Percentiles rank a stretch among this genome's conserved stretches.
These are phyloP conservation scores for Sugiyamaella qingdaonensis DNA, from an alignment of 805 yeast genomes.

Conservation along the genomic window DNA sequence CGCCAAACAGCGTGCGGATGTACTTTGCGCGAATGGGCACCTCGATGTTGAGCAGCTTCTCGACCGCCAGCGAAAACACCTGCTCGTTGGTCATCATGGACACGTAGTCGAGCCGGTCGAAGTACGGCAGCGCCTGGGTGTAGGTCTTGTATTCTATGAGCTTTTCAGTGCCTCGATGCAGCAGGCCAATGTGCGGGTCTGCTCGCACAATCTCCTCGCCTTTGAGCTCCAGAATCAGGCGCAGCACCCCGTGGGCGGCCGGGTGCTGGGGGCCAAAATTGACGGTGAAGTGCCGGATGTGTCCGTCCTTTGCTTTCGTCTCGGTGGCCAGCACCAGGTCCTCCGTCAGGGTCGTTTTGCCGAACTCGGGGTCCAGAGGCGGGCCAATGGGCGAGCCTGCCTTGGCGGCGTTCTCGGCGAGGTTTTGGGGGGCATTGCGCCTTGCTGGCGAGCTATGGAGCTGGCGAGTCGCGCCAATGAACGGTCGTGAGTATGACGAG, in stretches of 20 bases:
- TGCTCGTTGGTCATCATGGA: conserved; percentile 89
- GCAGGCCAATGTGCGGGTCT: conserved; percentile 84
- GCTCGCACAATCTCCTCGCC: conserved; percentile 86
- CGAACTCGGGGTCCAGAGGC: conserved; percentile 30
- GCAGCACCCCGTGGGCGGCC: conserved; percentile 89
- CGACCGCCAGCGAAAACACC: conserved; percentile 78
- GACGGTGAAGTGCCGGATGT: conserved; percentile 82
- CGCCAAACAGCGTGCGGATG: conserved; percentile 81
- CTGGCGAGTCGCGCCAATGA: background rate
- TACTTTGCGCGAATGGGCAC: conserved; percentile 83
- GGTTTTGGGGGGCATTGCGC: background rate
- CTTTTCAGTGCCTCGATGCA: conserved; percentile 87
- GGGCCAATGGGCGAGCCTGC: conserved; percentile 28
- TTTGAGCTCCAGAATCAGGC: conserved; percentile 77
- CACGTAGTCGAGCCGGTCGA: conserved; percentile 79
- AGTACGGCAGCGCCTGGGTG: conserved; percentile 83
- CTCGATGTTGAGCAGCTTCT: conserved; percentile 76
- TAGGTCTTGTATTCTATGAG: conserved; percentile 82
- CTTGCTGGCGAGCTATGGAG: background rate
- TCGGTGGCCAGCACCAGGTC: conserved; percentile 23
- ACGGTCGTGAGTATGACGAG: background rate
- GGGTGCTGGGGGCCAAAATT: conserved; percentile 95
- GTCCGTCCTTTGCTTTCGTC: conserved; percentile 27
- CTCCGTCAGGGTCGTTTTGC: conserved; percentile 30
- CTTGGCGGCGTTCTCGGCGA: conserved; percentile 1